phyloP scores from a whole-genome alignment of 2,329 filamentous ascomycete genomes.

The Sporothrix pseudoabietina region DNA sequence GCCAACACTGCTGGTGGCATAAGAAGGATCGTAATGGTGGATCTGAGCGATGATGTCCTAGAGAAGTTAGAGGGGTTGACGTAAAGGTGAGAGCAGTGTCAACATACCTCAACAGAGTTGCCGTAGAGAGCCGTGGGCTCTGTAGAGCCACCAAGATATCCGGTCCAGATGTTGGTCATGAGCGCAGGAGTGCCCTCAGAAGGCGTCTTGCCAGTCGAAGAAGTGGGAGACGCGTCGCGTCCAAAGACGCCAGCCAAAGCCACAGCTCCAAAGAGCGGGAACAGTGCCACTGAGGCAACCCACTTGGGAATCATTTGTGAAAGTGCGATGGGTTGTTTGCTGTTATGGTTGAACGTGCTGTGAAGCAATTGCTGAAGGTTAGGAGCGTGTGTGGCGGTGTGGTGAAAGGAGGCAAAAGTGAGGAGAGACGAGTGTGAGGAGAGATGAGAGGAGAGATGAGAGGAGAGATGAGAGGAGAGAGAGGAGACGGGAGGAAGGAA shows the following conservation, averaged over 20 bases:
- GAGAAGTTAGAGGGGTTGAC: neutral
- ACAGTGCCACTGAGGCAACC: neutral
- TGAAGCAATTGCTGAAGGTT: neutral
- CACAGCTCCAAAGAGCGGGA: neutral
- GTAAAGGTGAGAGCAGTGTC: too few species aligned
- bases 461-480: neutral
- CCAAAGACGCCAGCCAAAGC: neutral
- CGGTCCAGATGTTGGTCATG: slow-evolving; percentile 19
- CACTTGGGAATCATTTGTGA: neutral
- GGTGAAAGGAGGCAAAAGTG: neutral
- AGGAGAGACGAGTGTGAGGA: neutral
- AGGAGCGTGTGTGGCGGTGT: neutral
- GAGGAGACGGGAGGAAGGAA: neutral
- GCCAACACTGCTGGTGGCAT: neutral
- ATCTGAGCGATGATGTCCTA: slow-evolving; percentile 24
- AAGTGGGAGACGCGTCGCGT: neutral
- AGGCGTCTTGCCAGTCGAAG: neutral
- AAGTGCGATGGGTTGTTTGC: neutral
- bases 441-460: neutral
- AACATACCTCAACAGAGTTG: slow-evolving; percentile 17
- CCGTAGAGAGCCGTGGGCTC: slow-evolving; percentile 9
- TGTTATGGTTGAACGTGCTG: neutral
- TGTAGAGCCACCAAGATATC: neutral
- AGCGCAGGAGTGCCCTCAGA: neutral
- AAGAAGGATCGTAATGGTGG: neutral